Evolutionary conservation across 768 basidiomycete genomes (phyloP).

Genomic region (Amanita muscaria): DNA sequence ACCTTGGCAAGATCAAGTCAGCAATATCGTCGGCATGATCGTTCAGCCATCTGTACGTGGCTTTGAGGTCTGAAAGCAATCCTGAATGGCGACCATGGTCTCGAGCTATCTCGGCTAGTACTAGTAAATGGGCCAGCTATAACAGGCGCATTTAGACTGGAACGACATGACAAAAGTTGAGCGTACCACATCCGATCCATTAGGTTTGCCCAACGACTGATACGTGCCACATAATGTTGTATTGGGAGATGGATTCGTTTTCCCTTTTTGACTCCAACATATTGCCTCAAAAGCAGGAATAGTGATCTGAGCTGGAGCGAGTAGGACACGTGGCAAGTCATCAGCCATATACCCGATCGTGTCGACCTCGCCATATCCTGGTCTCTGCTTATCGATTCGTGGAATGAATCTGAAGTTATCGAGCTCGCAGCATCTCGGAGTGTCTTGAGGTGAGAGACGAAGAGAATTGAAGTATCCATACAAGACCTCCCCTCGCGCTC

Average conservation of each 20-base stretch:
- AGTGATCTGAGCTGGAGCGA: slow-evolving; percentile 31
- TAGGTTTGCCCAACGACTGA: slow-evolving; percentile 30
- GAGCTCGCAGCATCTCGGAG: slow-evolving; percentile 22
- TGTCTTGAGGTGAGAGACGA: slow-evolving; percentile 21
- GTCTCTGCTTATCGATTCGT: slow-evolving; percentile 15
- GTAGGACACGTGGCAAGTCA: slow-evolving; percentile 22
- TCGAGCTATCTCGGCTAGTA: slow-evolving; percentile 23
- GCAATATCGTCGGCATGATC: slow-evolving; percentile 16
- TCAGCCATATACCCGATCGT: slow-evolving; percentile 17
- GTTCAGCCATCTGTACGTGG: slow-evolving; percentile 37
- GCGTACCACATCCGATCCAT: slow-evolving; percentile 34
- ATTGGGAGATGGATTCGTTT: slow-evolving; percentile 23
- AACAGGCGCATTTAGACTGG: neutral
- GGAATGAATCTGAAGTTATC: slow-evolving; percentile 34
- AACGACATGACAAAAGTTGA: neutral
- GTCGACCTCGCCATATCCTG: slow-evolving; percentile 11
- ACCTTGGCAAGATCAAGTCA: slow-evolving; percentile 13
- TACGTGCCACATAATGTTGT: slow-evolving; percentile 19
- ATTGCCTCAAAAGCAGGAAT: slow-evolving; percentile 29
- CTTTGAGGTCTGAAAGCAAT: slow-evolving; percentile 29
- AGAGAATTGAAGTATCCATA: slow-evolving; percentile 24
- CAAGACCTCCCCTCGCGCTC: slow-evolving; percentile 21
- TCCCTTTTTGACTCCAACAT: slow-evolving; percentile 41
- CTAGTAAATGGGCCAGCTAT: slow-evolving; percentile 34
- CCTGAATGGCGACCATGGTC: slow-evolving; percentile 16